Evolutionary conservation across 2,329 filamentous ascomycete genomes (phyloP), one percentile per base, ranked within the genome.

Genomic region (Colletotrichum siamense): DNA sequence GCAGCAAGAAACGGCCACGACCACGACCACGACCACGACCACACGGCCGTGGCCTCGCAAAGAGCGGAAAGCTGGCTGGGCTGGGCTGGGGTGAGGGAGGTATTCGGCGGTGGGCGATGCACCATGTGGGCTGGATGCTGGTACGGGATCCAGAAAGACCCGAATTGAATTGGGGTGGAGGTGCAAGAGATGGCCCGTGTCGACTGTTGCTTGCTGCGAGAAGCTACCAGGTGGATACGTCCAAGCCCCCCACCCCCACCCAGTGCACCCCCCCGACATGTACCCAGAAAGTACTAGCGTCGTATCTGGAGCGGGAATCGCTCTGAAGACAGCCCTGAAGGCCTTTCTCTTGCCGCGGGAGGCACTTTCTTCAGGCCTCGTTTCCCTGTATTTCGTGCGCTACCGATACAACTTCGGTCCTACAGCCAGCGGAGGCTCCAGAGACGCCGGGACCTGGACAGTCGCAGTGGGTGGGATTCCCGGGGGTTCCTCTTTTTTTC

Each of bases 91-190:
- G 44, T 24, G 71, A 26, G 30, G 26, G 34, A 64, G 18, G 59
- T 34, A 62, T 73, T 69, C 57, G 73, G 73, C 73, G 69, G 73
- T 76, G 73, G 73, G 73, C 73, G 73, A 73, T 73, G 73, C 73
- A 76, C 57, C 70, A 65, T 64, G 73, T 76, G 73, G 68, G 66
- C 66, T 65, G 65, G 57, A 52, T 63, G 59, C 68, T 49, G 62
- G 71, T 49, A 55, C 39, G 57, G 65, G 39, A 70, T 34, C n/a
- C 62, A 64, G 44, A 62, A 22, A 67, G 44, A 49, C 44, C 44
- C 44, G 44, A 22, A 49, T 49, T 49, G 49, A 57, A 44, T 34
- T 36, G 57, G 57, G 49, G 44, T 59, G 69, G 69, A 66, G 44
- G 61, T 57, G 52, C 39, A 22, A n/a, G 32, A 34, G 28, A 22